Percentiles rank a stretch among this genome's conserved stretches.
phyloP scores from a whole-genome alignment of 2,329 filamentous ascomycete genomes.

The Cordyceps fumosorosea region DNA sequence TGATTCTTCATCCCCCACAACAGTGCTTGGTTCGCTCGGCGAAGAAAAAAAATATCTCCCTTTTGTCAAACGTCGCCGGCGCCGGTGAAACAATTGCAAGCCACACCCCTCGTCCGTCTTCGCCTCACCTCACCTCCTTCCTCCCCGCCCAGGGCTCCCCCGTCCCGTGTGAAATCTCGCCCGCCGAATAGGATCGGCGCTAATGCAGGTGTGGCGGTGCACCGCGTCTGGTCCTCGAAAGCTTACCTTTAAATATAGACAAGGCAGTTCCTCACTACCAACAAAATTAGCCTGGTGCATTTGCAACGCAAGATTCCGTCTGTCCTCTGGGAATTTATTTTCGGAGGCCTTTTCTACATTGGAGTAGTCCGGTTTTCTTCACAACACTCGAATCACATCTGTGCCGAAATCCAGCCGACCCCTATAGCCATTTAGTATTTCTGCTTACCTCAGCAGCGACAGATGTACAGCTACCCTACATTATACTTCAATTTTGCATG shows the following conservation, averaged over 20 bases:
- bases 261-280: background rate
- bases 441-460: too few species aligned
- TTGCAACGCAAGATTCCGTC: background rate
- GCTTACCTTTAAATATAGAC: too few species aligned
- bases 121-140: background rate
- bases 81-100: background rate
- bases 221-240: constrained; percentile 16
- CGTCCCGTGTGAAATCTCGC: constrained; percentile 10
- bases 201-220: constrained; percentile 34
- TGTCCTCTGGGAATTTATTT: background rate
- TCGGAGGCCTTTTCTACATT: too few species aligned
- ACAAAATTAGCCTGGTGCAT: background rate
- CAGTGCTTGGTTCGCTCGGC: background rate
- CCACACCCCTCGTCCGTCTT: background rate
- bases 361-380: too few species aligned
- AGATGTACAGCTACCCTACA: too few species aligned
- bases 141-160: background rate
- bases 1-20: background rate
- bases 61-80: background rate
- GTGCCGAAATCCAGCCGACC: too few species aligned
- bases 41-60: background rate
- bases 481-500: too few species aligned
- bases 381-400: too few species aligned
- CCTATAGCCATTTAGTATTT: too few species aligned
- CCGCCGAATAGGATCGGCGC: constrained; percentile 27